Evolutionary conservation across 208 protist genomes (phyloP).

Genomic region (Trypanosoma melophagium): DNA sequence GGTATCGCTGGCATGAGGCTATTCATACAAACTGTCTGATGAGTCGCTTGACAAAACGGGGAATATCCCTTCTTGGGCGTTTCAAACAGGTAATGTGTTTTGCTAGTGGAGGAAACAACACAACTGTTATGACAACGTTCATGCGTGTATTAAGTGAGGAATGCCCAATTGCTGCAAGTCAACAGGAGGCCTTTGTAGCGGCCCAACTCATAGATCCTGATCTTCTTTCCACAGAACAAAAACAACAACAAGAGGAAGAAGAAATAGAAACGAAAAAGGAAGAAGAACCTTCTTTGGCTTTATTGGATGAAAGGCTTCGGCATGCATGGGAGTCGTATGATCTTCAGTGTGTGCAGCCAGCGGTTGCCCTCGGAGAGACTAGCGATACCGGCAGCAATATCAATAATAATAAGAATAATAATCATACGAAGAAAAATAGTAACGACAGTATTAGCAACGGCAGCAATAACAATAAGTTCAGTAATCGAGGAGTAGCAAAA

Average conservation of each 20-base stretch:
- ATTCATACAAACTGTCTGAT: not conserved
- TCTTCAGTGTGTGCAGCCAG: slow-evolving; percentile 15
- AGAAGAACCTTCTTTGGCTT: slow-evolving; percentile 7
- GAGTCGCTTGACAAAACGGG: not conserved
- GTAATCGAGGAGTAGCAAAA: too few species aligned
- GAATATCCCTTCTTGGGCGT: not conserved
- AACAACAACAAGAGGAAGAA: not conserved
- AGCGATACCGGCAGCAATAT: not conserved
- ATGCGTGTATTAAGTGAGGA: slow-evolving; percentile 11
- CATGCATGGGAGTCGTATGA: slow-evolving; percentile 19
- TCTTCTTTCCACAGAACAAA: not conserved
- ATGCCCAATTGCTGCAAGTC: slow-evolving; percentile 8
- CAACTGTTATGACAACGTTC: slow-evolving; percentile 6
- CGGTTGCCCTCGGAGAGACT: not conserved
- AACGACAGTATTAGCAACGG: not conserved
- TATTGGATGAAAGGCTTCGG: slow-evolving; percentile 15
- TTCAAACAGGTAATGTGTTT: not conserved
- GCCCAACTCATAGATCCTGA: too few species aligned
- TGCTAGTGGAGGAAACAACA: not conserved
- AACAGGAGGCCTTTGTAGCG: not conserved
- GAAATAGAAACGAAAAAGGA: not conserved
- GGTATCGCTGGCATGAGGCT: slow-evolving; percentile 19
- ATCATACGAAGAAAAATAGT: too few species aligned
- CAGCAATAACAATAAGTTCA: too few species aligned
- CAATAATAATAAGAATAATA: not conserved